Conservation (phyloP, 2,329 filamentous ascomycete species). For the Arachnopeziza araneosa region DNA sequence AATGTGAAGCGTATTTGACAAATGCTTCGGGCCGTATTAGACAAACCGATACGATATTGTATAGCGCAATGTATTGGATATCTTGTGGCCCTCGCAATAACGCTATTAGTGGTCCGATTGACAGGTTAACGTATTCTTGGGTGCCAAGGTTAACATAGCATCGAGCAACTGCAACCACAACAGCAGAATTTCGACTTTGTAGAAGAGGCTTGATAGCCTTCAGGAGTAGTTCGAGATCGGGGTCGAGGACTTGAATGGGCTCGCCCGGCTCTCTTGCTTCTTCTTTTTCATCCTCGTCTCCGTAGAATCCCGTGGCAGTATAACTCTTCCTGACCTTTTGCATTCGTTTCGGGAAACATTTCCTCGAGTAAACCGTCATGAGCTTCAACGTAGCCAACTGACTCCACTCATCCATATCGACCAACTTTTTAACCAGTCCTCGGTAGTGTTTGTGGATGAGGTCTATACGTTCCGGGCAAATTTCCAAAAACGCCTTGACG, state of each 20-base stretch:
- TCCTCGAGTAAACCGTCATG: constrained; percentile 78
- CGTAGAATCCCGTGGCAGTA: constrained; percentile 72
- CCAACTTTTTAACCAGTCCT: constrained; percentile 76
- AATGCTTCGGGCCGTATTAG: constrained; percentile 72
- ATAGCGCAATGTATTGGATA: constrained; percentile 82
- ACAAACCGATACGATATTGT: constrained; percentile 93
- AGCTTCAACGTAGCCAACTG: constrained; percentile 78
- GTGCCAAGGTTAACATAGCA: constrained; percentile 84
- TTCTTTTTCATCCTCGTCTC: constrained; percentile 48
- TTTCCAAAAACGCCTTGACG: constrained; percentile 79
- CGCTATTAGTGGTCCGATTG: constrained; percentile 80
- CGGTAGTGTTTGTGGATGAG: constrained; percentile 89
- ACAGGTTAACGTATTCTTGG: constrained; percentile 63
- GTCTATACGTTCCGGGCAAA: constrained; percentile 83
- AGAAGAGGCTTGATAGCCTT: constrained; percentile 77
- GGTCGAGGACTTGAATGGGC: constrained; percentile 60
- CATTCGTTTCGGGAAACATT: constrained; percentile 73
- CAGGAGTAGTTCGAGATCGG: constrained; percentile 77
- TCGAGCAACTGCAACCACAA: constrained; percentile 80
- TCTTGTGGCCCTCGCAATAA: constrained; percentile 80
- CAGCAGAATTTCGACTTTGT: constrained; percentile 87
- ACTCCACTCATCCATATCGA: constrained; percentile 99
- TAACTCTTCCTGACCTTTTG: constrained; percentile 46
- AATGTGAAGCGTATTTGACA: constrained; percentile 82
- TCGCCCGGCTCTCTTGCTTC: constrained; percentile 39